These are phyloP conservation scores for Graphium sp. DNA, from an alignment of 2,329 filamentous ascomycete species.

Conservation along the genomic window DNA sequence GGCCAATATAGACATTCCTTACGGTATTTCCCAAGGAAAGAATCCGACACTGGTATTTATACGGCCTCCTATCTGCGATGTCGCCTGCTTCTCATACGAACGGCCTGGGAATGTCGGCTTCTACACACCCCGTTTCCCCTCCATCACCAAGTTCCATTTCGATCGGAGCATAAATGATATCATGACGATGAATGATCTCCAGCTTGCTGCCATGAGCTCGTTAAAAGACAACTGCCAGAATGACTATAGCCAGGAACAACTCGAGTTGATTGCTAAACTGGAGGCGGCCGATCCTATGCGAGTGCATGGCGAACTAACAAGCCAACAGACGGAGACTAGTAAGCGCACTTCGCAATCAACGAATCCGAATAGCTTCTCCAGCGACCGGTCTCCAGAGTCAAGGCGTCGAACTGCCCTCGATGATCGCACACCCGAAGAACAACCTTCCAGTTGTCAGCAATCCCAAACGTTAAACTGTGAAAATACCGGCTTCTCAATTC, in stretches of 20 bases:
- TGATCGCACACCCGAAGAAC: no score
- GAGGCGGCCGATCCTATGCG: constrained; percentile 33
- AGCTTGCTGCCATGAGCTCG: constrained; percentile 45
- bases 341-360: constrained; percentile 16
- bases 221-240: constrained; percentile 20
- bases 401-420: no score
- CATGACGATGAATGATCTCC: constrained; percentile 52
- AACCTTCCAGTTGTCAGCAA: neutral
- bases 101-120: constrained; percentile 52
- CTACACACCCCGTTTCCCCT: constrained; percentile 62
- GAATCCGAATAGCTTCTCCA: constrained; percentile 6
- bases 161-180: constrained; percentile 57
- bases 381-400: neutral
- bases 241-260: constrained; percentile 42
- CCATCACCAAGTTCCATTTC: constrained; percentile 58
- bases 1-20: constrained; percentile 28
- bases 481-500: neutral
- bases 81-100: constrained; percentile 67
- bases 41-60: constrained; percentile 41
- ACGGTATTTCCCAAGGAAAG: constrained; percentile 21
- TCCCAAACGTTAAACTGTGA: neutral
- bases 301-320: constrained; percentile 21
- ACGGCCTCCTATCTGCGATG: constrained; percentile 59
- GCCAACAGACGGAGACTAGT: constrained; percentile 24
- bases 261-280: constrained; percentile 43